phyloP scores from a whole-genome alignment of 495 filamentous ascomycete species.

The Neurospora sp. region DNA sequence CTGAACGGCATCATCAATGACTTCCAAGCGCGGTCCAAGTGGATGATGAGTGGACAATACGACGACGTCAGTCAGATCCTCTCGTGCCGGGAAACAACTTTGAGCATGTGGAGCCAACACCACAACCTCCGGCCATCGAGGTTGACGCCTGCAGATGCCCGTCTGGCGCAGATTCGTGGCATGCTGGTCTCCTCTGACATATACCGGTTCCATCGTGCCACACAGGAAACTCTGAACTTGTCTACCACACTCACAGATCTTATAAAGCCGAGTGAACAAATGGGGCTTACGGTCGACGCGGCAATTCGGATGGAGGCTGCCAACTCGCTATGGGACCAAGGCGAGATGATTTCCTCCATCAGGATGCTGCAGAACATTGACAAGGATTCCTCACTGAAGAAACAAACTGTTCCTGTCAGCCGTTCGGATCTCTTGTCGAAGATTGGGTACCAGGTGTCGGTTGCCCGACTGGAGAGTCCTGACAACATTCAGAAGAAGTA shows the following conservation, averaged over 20 bases:
- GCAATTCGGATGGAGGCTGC: constrained; percentile 69
- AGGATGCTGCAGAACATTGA: constrained; percentile 71
- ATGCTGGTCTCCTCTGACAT: constrained; percentile 65
- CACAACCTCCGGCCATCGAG: constrained; percentile 50
- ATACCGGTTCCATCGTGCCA: constrained; percentile 64
- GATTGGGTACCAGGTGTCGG: constrained; percentile 77
- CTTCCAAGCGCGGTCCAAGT: constrained; percentile 55
- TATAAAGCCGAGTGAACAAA: constrained; percentile 49
- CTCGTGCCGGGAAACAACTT: constrained; percentile 68
- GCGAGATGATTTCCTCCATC: constrained; percentile 85
- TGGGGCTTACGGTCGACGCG: constrained; percentile 66
- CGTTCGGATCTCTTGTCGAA: constrained; percentile 75
- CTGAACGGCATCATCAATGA: constrained; percentile 50
- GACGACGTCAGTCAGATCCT: constrained; percentile 72
- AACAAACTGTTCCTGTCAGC: constrained; percentile 63
- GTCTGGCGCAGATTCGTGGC: constrained; percentile 59
- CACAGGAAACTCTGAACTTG: constrained; percentile 76
- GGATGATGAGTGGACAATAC: constrained; percentile 72
- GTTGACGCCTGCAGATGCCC: constrained; percentile 49
- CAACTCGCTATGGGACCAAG: constrained; percentile 89
- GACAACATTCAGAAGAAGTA: constrained; percentile 80
- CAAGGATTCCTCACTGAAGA: constrained; percentile 48
- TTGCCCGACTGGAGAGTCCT: constrained; percentile 86
- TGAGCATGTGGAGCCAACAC: constrained; percentile 67
- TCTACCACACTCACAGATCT: constrained; percentile 72